Base-by-base conservation (phyloP, 306 rosid genomes). In the Chamaecrista fasciculata region DNA sequence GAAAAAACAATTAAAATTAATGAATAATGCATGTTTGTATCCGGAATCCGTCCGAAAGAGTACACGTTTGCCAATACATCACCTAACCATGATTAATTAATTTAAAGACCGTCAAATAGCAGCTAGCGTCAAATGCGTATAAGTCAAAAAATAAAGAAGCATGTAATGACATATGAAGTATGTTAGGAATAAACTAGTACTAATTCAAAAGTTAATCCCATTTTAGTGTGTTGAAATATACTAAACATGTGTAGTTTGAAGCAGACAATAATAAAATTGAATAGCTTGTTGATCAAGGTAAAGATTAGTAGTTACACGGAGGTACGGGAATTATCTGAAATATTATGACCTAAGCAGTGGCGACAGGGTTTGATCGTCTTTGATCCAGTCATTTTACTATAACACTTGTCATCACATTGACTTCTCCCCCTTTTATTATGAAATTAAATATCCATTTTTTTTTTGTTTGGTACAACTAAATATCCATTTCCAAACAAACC, bases 331-430 rank as follows among this genome's bases (percentile, higher is more conserved):
- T 60, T 70, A 36, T 64, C 25, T 50, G 55, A 40, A 59, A 1
- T 1, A 19, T 5, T 11, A 28, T 75, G 76, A 81, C 48, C 43
- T 55, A 75, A 58, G 67, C 72, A 34, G 1, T 40, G 66, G 56
- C 73, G 49, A 81, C 70, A 24, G 44, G 69, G 8, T 11, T 63
- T 70, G 62, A 64, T 70, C 63, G n/a, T 77, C 72, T 75, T 61
- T 70, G 74, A 49, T 60, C 61, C 51, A 29, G 29, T 40, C 33
- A 70, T 7, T 74, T 79, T 52, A 79, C 80, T 74, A 63, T 37
- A 3, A 48, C 70, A 79, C 60, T 21, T 46, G 36, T 79, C 62
- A 6, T 49, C 74, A 70, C 77, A 67, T 62, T 76, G 79, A 76
- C 76, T 37, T 44, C 4, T 60, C 21, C 4, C 33, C 33, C 4